Conservation (phyloP, 1,139 yeast species). For the Yamadazyma dushanensis region DNA sequence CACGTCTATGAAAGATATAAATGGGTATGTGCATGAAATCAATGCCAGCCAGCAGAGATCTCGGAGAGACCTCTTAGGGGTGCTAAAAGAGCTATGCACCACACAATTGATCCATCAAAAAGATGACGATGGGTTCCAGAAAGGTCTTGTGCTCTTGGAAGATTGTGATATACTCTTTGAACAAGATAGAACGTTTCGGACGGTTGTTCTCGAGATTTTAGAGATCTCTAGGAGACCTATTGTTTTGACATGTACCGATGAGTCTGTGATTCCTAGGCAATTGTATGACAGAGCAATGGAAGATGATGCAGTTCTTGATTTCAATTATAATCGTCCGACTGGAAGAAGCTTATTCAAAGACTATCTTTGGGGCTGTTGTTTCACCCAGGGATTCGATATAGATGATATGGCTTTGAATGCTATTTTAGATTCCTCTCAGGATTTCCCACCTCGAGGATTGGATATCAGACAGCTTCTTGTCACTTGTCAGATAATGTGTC, state of each 20-base stretch:
- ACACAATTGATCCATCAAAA: constrained; percentile 72
- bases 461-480: constrained; percentile 61
- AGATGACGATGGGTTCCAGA: constrained; percentile 41
- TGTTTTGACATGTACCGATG: constrained; percentile 68
- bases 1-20: constrained; percentile 62
- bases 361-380: constrained; percentile 44
- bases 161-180: constrained; percentile 85
- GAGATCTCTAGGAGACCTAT: constrained; percentile 76
- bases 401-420: constrained; percentile 29
- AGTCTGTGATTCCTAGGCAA: constrained; percentile 52
- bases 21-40: constrained; percentile 80
- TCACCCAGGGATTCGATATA: constrained; percentile 38
- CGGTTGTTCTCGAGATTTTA: constrained; percentile 62
- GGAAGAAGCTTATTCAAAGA: constrained; percentile 21
- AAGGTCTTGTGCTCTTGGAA: constrained; percentile 75
- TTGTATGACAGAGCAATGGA: constrained; percentile 47
- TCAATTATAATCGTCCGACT: constrained; percentile 21
- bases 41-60: constrained; percentile 74
- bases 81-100: constrained; percentile 77
- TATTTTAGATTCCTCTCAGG: constrained; percentile 27
- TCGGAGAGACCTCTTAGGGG: constrained; percentile 64
- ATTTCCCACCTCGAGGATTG: constrained; percentile 9
- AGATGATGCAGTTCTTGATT: constrained; percentile 36
- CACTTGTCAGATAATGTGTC: constrained; percentile 59
- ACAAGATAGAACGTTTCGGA: constrained; percentile 82